Conservation (phyloP, 1,284 basidiomycete genomes). For the Mycosarcoma mackinlayi region DNA sequence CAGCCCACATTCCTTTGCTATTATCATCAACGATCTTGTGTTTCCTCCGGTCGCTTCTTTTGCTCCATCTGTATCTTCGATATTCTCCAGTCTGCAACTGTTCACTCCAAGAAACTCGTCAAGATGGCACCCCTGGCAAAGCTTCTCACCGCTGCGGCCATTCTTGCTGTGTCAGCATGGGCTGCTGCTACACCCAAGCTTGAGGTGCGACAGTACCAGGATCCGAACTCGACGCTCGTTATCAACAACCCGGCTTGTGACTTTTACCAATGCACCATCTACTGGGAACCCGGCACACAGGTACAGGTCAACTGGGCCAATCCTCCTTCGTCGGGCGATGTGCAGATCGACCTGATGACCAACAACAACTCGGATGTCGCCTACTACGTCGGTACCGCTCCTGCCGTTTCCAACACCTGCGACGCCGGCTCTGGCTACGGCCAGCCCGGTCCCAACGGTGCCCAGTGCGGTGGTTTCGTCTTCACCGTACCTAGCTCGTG, state of each 20-base stretch:
- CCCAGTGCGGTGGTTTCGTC: slow-evolving; percentile 50
- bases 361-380: slow-evolving; percentile 48
- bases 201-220: slow-evolving; percentile 46
- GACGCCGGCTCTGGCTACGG: slow-evolving; percentile 50
- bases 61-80: too few species aligned
- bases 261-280: slow-evolving; percentile 55
- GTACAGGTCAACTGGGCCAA: slow-evolving; percentile 57
- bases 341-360: slow-evolving; percentile 55
- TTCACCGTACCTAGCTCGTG: slow-evolving; percentile 56
- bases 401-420: slow-evolving; percentile 47
- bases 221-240: slow-evolving; percentile 46
- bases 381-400: slow-evolving; percentile 50
- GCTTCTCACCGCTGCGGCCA: slow-evolving; percentile 12
- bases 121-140: slow-evolving; percentile 37
- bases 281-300: slow-evolving; percentile 41
- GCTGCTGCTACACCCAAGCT: slow-evolving; percentile 19
- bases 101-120: too few species aligned
- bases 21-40: not conserved
- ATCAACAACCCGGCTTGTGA: slow-evolving; percentile 53
- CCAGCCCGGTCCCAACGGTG: slow-evolving; percentile 36
- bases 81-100: too few species aligned
- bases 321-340: slow-evolving; percentile 39
- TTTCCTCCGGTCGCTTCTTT: slow-evolving; percentile 1
- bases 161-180: slow-evolving; percentile 22
- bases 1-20: slow-evolving; percentile 3